phyloP scores from a whole-genome alignment of 345 rosid genomes.

The Gossypioides kirkii region DNA sequence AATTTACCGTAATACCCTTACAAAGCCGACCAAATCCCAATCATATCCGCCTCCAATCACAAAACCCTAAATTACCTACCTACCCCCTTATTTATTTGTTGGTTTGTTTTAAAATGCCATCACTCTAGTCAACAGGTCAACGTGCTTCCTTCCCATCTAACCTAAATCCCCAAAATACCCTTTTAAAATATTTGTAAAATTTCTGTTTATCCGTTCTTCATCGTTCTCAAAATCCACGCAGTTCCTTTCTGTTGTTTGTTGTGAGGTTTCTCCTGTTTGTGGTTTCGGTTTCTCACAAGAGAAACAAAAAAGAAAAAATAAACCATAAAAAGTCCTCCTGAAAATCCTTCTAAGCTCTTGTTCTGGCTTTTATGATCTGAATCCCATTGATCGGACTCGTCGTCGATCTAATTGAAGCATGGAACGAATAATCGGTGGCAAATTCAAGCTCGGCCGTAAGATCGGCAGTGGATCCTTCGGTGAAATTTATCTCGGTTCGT shows the following conservation, averaged over 20 bases:
- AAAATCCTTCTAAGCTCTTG: background rate
- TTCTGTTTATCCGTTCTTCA: slow-evolving; percentile 10
- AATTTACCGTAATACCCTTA: background rate
- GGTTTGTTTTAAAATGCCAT: background rate
- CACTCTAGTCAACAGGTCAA: background rate
- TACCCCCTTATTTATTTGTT: background rate
- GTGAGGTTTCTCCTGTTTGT: slow-evolving; percentile 10
- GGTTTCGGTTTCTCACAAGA: slow-evolving; percentile 22
- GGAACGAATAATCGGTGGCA: slow-evolving; percentile 85
- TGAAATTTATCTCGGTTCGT: slow-evolving; percentile 83
- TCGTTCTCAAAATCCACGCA: slow-evolving; percentile 1
- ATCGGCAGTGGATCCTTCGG: slow-evolving; percentile 98
- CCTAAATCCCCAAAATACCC: slow-evolving; percentile 26
- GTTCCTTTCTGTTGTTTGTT: slow-evolving; percentile 18
- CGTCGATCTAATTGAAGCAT: slow-evolving; percentile 28
- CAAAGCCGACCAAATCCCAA: background rate
- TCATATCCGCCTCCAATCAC: background rate
- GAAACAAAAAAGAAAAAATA: background rate
- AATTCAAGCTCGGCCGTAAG: slow-evolving; percentile 83
- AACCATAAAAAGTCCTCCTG: background rate
- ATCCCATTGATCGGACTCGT: slow-evolving; percentile 18
- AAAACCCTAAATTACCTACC: background rate
- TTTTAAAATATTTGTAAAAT: background rate
- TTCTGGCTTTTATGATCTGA: slow-evolving; percentile 25
- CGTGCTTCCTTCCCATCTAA: background rate